Base-by-base conservation (phyloP, 2,329 filamentous ascomycete species). In the Corinectria fuckeliana region DNA sequence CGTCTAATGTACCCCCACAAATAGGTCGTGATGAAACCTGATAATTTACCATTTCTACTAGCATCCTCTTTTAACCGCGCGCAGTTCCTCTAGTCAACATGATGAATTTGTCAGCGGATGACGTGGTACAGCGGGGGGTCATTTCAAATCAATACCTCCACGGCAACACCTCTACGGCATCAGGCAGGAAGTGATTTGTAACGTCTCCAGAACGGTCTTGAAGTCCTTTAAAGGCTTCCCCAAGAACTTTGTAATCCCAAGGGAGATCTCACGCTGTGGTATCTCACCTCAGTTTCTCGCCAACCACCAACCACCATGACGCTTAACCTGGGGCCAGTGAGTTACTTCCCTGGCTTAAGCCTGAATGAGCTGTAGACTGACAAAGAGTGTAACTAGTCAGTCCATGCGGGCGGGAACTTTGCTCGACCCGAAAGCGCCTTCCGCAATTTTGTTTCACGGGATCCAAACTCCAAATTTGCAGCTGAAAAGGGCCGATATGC, bases 401-500 rank as follows among this genome's bases (percentile, higher is more conserved):
- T 49, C 39, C 67, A 69, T 50, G 71, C 77, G 11, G 80, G 84
- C 59, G 84, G 84, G 10, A 77, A 80, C 11, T 87, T 86, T 67
- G 75, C 78, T 2, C 80, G 84, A 16, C 81, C 82, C 60, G 76
- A 79, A 38, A 84, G 83, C 50, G 72, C 74, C 1, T 89, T 89
- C 68, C 83, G 87, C 9, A 75, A 82, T 62, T 80, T 72, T 58
- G 77, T 90, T 50, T 87, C 85, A 1, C 80, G 75, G 4, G 78
- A 82, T 9, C 75, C 82, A 0, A 73, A 71, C 7, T 77, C 85
- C 2, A 75, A 77, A 18, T 89, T 87, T 59, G 82, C 86, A 0
- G 81, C 86, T 0, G 85, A 87, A 61, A 82, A 80, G 58, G 82
- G 80, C 49, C 83, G 87, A 16, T 90, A 89, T 74, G 83, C 81